phyloP scores from a whole-genome alignment of 805 yeast species.

The Candida qinlingensis region DNA sequence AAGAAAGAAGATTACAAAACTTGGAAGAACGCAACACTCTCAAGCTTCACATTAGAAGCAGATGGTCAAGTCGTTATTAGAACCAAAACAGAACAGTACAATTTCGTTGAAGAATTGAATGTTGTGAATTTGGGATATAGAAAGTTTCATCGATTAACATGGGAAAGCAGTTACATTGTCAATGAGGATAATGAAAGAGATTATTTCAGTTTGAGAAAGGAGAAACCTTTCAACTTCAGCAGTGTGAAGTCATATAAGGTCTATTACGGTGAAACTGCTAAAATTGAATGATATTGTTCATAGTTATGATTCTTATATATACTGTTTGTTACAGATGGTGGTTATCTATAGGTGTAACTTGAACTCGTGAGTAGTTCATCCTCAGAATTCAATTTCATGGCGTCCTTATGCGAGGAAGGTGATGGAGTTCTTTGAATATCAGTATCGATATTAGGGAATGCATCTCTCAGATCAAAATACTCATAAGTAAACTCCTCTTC shows the following conservation, averaged over 20 bases:
- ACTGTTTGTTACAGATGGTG: too few relatives aligned
- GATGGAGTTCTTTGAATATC: neutral
- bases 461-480: neutral
- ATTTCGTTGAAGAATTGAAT: conserved; percentile 57
- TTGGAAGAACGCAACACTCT: conserved; percentile 29
- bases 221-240: conserved; percentile 74
- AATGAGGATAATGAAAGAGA: conserved; percentile 53
- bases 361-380: neutral
- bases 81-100: conserved; percentile 57
- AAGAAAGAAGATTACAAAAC: conserved; percentile 28
- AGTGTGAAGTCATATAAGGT: conserved; percentile 40
- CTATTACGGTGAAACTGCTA: neutral
- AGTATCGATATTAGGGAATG: neutral
- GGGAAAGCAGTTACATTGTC: conserved; percentile 60
- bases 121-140: conserved; percentile 57
- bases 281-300: too few relatives aligned
- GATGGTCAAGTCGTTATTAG: conserved; percentile 47
- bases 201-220: conserved; percentile 57
- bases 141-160: conserved; percentile 63
- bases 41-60: conserved; percentile 43
- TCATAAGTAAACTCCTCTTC: neutral
- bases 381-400: neutral
- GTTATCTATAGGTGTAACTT: neutral
- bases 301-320: too few relatives aligned
- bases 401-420: neutral